Conservation (phyloP, 768 basidiomycete species). For the Astraeus odoratus region DNA sequence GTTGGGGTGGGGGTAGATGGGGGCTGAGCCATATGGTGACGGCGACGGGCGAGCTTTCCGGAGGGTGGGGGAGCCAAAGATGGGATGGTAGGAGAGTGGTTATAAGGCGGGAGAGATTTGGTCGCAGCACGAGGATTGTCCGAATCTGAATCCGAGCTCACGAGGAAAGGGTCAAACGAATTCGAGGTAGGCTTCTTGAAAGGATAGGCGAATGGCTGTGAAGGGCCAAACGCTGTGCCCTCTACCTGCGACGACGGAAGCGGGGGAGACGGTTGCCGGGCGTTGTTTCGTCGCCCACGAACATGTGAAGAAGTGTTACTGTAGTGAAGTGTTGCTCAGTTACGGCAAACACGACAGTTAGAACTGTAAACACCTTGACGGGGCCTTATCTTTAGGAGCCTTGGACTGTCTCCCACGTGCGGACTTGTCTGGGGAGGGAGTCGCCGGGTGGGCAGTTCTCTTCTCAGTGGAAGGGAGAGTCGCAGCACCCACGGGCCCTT, state of each 20-base stretch:
- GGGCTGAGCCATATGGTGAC: slow-evolving; percentile 32
- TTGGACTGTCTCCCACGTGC: slow-evolving; percentile 31
- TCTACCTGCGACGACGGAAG: slow-evolving; percentile 59
- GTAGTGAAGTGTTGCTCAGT: slow-evolving; percentile 21
- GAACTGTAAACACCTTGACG: slow-evolving; percentile 30
- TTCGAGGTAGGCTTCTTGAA: slow-evolving; percentile 30
- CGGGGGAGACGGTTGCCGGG: slow-evolving; percentile 60
- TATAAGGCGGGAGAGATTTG: slow-evolving; percentile 20
- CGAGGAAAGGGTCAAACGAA: slow-evolving; percentile 43
- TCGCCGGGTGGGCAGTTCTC: slow-evolving; percentile 16
- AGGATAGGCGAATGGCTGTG: slow-evolving; percentile 21
- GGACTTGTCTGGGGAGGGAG: slow-evolving; percentile 22
- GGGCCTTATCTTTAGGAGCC: slow-evolving; percentile 36
- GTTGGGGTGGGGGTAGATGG: slow-evolving; percentile 32
- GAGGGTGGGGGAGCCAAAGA: slow-evolving; percentile 41
- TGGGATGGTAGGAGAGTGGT: slow-evolving; percentile 23
- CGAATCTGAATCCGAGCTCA: slow-evolving; percentile 38
- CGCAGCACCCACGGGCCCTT: slow-evolving; percentile 24
- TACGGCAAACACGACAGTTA: slow-evolving; percentile 1
- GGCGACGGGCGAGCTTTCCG: slow-evolving; percentile 54
- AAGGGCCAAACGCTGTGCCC: slow-evolving; percentile 28
- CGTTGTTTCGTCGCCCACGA: slow-evolving; percentile 42
- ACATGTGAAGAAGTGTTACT: slow-evolving; percentile 42
- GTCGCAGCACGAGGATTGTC: slow-evolving; percentile 31
- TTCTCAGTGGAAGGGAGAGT: slow-evolving; percentile 27